phyloP scores from a whole-genome alignment of 768 basidiomycete species.

The Auricularia heimuer region DNA sequence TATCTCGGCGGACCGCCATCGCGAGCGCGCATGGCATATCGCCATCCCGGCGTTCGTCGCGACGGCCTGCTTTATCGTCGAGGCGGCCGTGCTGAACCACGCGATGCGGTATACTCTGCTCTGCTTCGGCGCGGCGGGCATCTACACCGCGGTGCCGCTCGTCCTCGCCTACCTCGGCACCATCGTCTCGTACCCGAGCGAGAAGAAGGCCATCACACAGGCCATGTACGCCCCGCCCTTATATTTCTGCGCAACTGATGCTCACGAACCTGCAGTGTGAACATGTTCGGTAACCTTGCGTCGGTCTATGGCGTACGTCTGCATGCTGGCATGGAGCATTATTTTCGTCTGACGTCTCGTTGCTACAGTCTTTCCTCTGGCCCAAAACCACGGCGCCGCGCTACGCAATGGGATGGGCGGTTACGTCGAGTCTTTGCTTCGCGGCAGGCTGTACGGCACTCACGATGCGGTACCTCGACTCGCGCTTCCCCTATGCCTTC shows the following conservation, averaged over 20 bases:
- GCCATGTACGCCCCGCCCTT: not conserved
- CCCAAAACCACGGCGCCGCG: not conserved
- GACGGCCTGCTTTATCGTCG: not conserved
- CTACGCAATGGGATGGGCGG: not conserved
- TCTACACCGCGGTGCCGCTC: not conserved
- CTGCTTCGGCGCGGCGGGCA: conserved; percentile 1
- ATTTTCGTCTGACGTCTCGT: not conserved
- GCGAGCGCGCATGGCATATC: not conserved
- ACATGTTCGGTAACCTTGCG: not conserved
- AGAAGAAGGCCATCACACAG: not conserved
- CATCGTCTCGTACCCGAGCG: not conserved
- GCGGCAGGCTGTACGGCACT: not conserved
- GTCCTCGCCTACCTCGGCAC: not conserved
- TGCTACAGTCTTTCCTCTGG: not conserved
- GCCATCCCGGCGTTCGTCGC: not conserved
- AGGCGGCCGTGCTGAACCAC: not conserved
- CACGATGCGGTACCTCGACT: not conserved
- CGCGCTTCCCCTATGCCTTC: not conserved
- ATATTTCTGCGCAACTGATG: too few relatives aligned
- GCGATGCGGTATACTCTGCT: not conserved
- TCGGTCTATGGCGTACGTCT: not conserved
- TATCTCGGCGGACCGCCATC: not conserved
- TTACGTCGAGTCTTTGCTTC: not conserved
- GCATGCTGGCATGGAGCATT: not conserved
- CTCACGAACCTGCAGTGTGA: not conserved